Conservation (phyloP, 2,329 filamentous ascomycete genomes). For the Phyllosticta citrichinensis region DNA sequence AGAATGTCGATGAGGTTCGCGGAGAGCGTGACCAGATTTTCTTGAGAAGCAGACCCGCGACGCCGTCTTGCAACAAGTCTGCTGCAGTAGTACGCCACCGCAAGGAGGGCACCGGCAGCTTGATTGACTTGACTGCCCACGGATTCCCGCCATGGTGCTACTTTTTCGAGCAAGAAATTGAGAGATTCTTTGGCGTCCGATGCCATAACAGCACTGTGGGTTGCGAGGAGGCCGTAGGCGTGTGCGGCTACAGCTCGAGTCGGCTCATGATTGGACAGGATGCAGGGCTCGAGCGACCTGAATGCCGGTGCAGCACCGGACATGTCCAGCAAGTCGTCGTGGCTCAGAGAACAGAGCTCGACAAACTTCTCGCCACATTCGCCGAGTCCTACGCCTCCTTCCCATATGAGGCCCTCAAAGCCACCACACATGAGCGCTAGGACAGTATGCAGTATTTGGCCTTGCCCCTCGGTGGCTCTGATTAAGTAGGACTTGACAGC, state of each 20-base stretch:
- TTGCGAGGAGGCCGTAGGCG: conserved; percentile 65
- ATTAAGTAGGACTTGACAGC: conserved; percentile 44
- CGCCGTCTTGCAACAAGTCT: conserved; percentile 42
- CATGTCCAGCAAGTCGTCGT: conserved; percentile 35
- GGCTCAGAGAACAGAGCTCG: conserved; percentile 44
- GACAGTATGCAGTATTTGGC: conserved; percentile 19
- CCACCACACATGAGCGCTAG: conserved; percentile 34
- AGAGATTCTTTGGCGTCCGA: conserved; percentile 35
- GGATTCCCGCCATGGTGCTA: conserved; percentile 46
- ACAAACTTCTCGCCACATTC: conserved; percentile 42
- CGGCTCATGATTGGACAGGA: conserved; percentile 62
- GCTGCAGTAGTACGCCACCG: conserved; percentile 49
- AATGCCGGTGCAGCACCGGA: conserved; percentile 24
- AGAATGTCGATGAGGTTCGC: conserved; percentile 41
- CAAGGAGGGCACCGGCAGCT: conserved; percentile 51
- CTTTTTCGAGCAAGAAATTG: conserved; percentile 36
- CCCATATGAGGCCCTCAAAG: conserved; percentile 34
- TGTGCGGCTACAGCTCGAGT: conserved; percentile 58
- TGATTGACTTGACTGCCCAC: conserved; percentile 50
- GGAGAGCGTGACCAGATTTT: conserved; percentile 33
- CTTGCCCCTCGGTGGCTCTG: conserved; percentile 7
- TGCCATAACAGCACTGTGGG: conserved; percentile 43
- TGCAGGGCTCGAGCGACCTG: conserved; percentile 46
- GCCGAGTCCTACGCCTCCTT: conserved; percentile 30
- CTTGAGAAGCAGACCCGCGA: conserved; percentile 21